These are phyloP conservation scores for Oemleria cerasiformis DNA, from an alignment of 306 rosid genomes.

Conservation along the genomic window DNA sequence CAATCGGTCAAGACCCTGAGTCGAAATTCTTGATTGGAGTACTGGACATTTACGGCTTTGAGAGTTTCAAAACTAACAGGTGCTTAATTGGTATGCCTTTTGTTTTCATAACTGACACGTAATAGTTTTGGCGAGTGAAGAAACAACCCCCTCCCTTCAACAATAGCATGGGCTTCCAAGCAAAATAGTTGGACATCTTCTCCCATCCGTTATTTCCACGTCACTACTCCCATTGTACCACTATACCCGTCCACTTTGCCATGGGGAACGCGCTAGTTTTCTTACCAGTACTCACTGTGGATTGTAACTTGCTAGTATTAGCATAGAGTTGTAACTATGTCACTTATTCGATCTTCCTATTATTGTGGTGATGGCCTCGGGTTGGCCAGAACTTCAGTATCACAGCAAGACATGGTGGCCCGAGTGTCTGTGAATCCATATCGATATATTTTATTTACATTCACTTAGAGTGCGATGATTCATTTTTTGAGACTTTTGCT, in stretches of 20 bases:
- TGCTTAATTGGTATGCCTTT: slow-evolving; percentile 51
- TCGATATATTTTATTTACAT: neutral
- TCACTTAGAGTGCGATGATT: neutral
- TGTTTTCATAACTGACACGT: slow-evolving; percentile 37
- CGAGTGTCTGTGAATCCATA: neutral
- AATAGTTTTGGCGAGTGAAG: slow-evolving; percentile 20
- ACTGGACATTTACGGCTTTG: slow-evolving; percentile 98
- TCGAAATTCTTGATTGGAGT: slow-evolving; percentile 89
- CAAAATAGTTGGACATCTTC: neutral
- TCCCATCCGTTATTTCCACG: neutral
- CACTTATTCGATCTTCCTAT: neutral
- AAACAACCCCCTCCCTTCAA: neutral
- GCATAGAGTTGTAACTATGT: neutral
- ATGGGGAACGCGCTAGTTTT: neutral
- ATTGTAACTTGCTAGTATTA: neutral
- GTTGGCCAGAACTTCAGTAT: neutral
- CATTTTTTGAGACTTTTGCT: slow-evolving; percentile 5
- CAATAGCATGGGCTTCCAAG: neutral
- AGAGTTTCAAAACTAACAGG: slow-evolving; percentile 99
- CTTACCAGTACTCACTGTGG: neutral
- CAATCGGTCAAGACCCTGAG: slow-evolving; percentile 95
- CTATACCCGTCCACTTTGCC: slow-evolving; percentile 5
- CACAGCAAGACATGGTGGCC: slow-evolving; percentile 4
- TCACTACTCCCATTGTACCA: neutral
- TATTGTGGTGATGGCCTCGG: slow-evolving; percentile 8